These are phyloP conservation scores for Phytophthora pisi DNA, from an alignment of 352 stramenopile genomes.

Conservation along the genomic window DNA sequence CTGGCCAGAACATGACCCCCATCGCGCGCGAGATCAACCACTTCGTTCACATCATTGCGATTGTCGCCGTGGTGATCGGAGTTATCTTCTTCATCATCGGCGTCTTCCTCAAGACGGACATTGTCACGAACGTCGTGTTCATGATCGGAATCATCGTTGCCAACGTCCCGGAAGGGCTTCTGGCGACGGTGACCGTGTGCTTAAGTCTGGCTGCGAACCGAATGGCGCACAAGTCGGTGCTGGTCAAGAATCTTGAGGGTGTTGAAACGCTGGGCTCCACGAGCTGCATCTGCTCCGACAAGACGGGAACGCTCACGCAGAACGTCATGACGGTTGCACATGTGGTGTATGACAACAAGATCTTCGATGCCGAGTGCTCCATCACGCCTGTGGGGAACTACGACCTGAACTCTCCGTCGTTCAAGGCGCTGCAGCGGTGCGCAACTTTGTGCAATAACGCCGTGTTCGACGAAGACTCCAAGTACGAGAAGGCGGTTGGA, in stretches of 20 bases:
- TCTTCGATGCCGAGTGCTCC: slow-evolving; percentile 80
- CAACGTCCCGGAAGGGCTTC: slow-evolving; percentile 93
- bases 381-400: slow-evolving; percentile 72
- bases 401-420: slow-evolving; percentile 48
- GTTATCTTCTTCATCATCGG: slow-evolving; percentile 69
- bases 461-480: slow-evolving; percentile 62
- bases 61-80: slow-evolving; percentile 59
- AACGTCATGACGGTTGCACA: slow-evolving; percentile 96
- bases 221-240: slow-evolving; percentile 90
- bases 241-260: slow-evolving; percentile 95
- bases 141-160: slow-evolving; percentile 97
- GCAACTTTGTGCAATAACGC: slow-evolving; percentile 92
- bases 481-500: slow-evolving; percentile 66
- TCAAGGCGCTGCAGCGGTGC: slow-evolving; percentile 77
- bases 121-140: slow-evolving; percentile 79
- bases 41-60: slow-evolving; percentile 72
- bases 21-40: slow-evolving; percentile 74
- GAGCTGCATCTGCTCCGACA: slow-evolving; percentile 93
- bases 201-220: slow-evolving; percentile 91
- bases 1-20: slow-evolving; percentile 49
- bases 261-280: slow-evolving; percentile 94
- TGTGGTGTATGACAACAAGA: slow-evolving; percentile 77
- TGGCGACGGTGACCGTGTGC: slow-evolving; percentile 92
- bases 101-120: slow-evolving; percentile 55
- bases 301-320: slow-evolving; percentile 94